phyloP scores from a whole-genome alignment of 768 basidiomycete genomes.

The Leccinellum rugosiceps region DNA sequence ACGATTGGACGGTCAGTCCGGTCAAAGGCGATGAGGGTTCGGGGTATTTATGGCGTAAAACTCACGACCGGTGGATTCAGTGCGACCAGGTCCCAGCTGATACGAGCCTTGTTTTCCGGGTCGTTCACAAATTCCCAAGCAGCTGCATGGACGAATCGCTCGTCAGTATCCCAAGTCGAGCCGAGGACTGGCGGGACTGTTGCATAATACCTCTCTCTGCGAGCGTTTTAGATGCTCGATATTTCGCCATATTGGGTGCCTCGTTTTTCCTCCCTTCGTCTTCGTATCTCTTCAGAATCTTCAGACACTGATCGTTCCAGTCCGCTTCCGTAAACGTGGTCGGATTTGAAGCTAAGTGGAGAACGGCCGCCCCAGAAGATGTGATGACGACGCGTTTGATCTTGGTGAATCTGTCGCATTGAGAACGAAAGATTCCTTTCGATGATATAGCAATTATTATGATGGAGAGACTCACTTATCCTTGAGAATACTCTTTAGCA shows the following conservation, averaged over 20 bases:
- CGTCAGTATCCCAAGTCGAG: neutral
- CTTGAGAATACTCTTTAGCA: conserved; percentile 58
- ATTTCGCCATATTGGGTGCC: conserved; percentile 38
- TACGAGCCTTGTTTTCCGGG: conserved; percentile 28
- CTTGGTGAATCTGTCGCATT: conserved; percentile 27
- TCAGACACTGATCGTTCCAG: no score
- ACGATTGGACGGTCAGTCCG: neutral
- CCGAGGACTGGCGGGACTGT: neutral
- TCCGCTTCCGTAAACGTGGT: conserved; percentile 22
- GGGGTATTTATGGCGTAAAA: neutral
- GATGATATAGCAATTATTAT: neutral
- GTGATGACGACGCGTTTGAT: conserved; percentile 72
- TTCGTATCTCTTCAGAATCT: conserved; percentile 41
- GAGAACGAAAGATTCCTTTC: no score
- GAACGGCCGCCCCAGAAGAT: conserved; percentile 54
- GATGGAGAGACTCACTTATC: conserved; percentile 37
- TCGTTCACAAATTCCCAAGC: conserved; percentile 46
- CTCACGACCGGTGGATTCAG: conserved; percentile 41
- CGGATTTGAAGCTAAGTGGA: conserved; percentile 26
- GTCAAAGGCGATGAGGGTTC: no score
- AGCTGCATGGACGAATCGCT: conserved; percentile 22
- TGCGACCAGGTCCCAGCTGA: conserved; percentile 38
- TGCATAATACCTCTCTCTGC: conserved; percentile 53
- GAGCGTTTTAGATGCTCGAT: conserved; percentile 60
- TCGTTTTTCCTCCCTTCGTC: conserved; percentile 43